Percentiles rank a stretch among this genome's conserved stretches.
These are phyloP conservation scores for Trichoderma harzianum DNA, from an alignment of 2,329 filamentous ascomycete species.

Conservation along the genomic window DNA sequence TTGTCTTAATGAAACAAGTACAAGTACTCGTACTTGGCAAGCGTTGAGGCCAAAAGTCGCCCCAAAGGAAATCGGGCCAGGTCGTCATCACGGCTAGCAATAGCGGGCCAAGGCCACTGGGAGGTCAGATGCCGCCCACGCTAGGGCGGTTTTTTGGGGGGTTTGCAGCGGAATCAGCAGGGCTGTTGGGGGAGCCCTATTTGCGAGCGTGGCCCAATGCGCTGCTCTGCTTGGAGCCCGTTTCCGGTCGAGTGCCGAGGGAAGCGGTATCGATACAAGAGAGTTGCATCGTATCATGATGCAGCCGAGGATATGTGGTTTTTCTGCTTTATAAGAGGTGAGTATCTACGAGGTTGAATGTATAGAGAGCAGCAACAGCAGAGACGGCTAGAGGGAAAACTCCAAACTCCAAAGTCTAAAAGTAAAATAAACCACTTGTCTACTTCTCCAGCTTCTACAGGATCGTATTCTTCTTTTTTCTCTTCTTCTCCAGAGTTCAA, in stretches of 20 bases:
- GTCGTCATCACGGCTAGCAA: constrained; percentile 16
- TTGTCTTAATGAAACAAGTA: constrained; percentile 5
- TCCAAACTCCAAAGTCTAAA: neutral
- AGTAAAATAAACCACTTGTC: neutral
- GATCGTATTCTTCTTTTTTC: neutral
- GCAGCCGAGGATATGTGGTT: neutral
- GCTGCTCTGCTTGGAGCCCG: constrained; percentile 10
- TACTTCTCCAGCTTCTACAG: neutral
- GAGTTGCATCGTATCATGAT: neutral
- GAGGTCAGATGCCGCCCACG: constrained; percentile 15
- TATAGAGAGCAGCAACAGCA: neutral
- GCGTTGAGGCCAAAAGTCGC: constrained; percentile 12
- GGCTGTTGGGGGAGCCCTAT: constrained; percentile 12
- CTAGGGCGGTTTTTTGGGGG: constrained; percentile 10
- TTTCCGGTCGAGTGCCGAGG: constrained; percentile 8
- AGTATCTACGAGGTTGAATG: neutral
- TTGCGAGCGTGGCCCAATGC: neutral
- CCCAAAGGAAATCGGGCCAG: constrained; percentile 11
- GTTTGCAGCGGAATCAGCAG: constrained; percentile 11
- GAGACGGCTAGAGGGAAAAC: neutral
- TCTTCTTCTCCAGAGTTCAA: neutral
- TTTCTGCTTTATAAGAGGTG: neutral
- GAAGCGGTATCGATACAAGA: neutral
- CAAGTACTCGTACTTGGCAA: neutral
- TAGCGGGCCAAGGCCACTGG: constrained; percentile 16